These are phyloP conservation scores for Teunomyces panamensis DNA, from an alignment of 805 yeast genomes.

Conservation along the genomic window DNA sequence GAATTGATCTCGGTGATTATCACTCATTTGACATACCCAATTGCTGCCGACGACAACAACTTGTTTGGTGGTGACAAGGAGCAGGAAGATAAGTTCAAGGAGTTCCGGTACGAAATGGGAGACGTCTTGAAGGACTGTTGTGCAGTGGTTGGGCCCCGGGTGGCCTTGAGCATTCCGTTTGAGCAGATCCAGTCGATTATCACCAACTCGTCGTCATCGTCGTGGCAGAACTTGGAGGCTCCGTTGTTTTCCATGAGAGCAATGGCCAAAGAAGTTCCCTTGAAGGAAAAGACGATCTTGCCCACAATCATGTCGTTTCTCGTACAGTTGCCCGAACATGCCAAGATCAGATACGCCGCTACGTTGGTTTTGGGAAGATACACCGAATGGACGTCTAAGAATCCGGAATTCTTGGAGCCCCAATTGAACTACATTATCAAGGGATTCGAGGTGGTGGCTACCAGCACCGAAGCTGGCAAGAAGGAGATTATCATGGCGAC, in stretches of 20 bases:
- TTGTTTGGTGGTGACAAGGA: slow-evolving; percentile 69
- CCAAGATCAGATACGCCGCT: slow-evolving; percentile 86
- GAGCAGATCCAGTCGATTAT: slow-evolving; percentile 47
- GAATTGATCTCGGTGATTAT: slow-evolving; percentile 61
- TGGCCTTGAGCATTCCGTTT: slow-evolving; percentile 71
- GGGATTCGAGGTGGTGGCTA: slow-evolving; percentile 49
- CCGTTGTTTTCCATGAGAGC: slow-evolving; percentile 86
- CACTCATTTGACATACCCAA: slow-evolving; percentile 73
- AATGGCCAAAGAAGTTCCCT: slow-evolving; percentile 88
- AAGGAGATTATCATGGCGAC: slow-evolving; percentile 74
- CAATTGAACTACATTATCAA: slow-evolving; percentile 81
- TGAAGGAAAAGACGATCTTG: slow-evolving; percentile 59
- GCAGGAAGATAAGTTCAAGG: slow-evolving; percentile 88
- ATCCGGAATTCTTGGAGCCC: slow-evolving; percentile 76
- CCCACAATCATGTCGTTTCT: slow-evolving; percentile 74
- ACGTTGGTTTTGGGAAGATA: slow-evolving; percentile 93
- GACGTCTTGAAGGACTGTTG: slow-evolving; percentile 97
- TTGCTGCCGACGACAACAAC: slow-evolving; percentile 24
- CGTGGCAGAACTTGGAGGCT: slow-evolving; percentile 89
- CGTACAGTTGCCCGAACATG: slow-evolving; percentile 75
- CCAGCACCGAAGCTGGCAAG: slow-evolving; percentile 9
- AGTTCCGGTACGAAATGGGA: slow-evolving; percentile 94
- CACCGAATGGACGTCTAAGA: slow-evolving; percentile 90
- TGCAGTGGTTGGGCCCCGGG: slow-evolving; percentile 76
- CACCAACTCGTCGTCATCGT: slow-evolving; percentile 31